A percentile compares a stretch with the other conserved stretches of the same genome.
Conservation (phyloP, 1,284 basidiomycete genomes). For the Rhodotorula sp. region DNA sequence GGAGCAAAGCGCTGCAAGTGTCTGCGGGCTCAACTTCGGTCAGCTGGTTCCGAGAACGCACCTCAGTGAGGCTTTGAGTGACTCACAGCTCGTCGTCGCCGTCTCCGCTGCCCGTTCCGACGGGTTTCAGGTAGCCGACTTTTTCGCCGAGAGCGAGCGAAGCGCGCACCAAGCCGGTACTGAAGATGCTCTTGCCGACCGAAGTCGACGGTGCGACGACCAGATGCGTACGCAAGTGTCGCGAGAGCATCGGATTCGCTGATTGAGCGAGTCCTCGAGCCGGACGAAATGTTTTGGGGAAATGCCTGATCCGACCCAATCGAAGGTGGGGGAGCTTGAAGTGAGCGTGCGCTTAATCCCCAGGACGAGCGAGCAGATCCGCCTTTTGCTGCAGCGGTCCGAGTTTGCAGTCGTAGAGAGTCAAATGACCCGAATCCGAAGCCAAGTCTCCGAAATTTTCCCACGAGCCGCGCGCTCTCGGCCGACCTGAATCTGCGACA, state of each 20-base stretch:
- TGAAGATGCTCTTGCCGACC: slow-evolving; percentile 87
- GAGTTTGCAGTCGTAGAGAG: not conserved
- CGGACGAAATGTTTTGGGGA: too few relatives aligned
- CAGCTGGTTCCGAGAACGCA: not conserved
- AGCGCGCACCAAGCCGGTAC: slow-evolving; percentile 74
- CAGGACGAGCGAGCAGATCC: too few relatives aligned
- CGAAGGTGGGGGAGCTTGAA: not conserved
- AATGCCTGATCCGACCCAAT: not conserved
- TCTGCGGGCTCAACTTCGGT: slow-evolving; percentile 51
- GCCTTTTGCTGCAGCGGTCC: too few relatives aligned
- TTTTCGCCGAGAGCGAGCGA: slow-evolving; percentile 53
- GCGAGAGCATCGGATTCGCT: slow-evolving; percentile 56
- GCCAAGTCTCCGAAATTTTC: too few relatives aligned
- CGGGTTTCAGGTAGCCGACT: slow-evolving; percentile 84
- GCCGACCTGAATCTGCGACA: too few relatives aligned
- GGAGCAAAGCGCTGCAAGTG: slow-evolving; percentile 64
- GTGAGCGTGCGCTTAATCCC: not conserved
- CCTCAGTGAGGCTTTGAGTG: too few relatives aligned
- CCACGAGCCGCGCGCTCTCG: too few relatives aligned
- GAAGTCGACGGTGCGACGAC: slow-evolving; percentile 88
- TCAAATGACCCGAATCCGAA: too few relatives aligned
- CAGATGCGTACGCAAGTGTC: slow-evolving; percentile 77
- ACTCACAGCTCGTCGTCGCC: slow-evolving; percentile 73
- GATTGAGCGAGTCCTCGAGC: not conserved
- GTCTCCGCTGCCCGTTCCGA: slow-evolving; percentile 74